These are phyloP conservation scores for Hansenula sp. DNA, from an alignment of 1,139 yeast genomes.

Conservation along the genomic window DNA sequence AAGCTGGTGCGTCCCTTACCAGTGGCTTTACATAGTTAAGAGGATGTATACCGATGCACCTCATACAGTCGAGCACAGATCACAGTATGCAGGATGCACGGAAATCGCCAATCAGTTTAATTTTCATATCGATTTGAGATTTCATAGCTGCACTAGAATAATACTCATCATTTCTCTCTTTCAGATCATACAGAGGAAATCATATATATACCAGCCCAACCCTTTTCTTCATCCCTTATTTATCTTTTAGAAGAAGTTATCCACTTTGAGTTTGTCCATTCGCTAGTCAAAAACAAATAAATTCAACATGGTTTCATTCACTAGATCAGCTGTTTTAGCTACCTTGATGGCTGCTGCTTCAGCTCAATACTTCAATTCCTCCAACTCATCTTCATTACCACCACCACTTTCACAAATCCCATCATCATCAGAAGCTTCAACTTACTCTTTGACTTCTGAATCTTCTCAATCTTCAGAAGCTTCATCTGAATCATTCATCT, in stretches of 20 bases:
- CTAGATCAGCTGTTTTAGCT: constrained; percentile 15
- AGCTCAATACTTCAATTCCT: constrained; percentile 20
- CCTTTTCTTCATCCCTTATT: background rate
- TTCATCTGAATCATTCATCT: background rate
- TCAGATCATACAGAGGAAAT: too few species aligned
- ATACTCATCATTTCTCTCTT: background rate
- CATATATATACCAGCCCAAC: background rate
- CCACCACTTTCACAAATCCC: constrained; percentile 7
- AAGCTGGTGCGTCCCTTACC: background rate
- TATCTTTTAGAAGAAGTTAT: background rate
- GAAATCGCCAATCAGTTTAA: background rate
- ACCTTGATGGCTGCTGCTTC: constrained; percentile 19
- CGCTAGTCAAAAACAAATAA: constrained; percentile 2
- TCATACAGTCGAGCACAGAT: too few species aligned
- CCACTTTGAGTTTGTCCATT: constrained; percentile 1
- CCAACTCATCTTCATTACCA: constrained; percentile 4
- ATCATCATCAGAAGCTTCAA: constrained; percentile 9
- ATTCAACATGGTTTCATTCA: constrained; percentile 15
- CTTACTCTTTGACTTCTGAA: constrained; percentile 10
- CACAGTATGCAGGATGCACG: background rate
- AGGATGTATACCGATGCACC: background rate
- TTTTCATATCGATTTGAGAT: background rate
- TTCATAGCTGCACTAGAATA: background rate
- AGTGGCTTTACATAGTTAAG: background rate
- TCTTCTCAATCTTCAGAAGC: background rate